Conservation (phyloP, 257 asterid species). For the Forsythia suspensa region DNA sequence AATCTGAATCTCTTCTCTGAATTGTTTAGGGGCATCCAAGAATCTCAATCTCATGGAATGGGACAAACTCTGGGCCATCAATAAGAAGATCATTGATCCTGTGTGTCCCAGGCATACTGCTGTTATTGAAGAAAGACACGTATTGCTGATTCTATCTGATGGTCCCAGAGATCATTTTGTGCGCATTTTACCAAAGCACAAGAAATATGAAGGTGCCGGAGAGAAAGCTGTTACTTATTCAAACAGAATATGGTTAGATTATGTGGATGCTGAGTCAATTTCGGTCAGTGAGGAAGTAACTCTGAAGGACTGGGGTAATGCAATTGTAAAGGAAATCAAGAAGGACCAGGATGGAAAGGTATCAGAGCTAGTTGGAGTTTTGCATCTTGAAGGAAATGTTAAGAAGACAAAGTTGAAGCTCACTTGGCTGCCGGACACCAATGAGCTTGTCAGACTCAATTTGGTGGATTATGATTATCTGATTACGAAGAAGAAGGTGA, state of each 20-base stretch:
- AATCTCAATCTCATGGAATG: slow-evolving; percentile 98
- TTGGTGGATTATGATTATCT: slow-evolving; percentile 82
- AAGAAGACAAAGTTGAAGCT: slow-evolving; percentile 95
- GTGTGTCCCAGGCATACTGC: slow-evolving; percentile 97
- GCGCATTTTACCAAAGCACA: slow-evolving; percentile 74
- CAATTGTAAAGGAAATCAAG: slow-evolving; percentile 72
- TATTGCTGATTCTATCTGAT: slow-evolving; percentile 58
- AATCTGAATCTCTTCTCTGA: slow-evolving; percentile 16
- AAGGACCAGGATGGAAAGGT: slow-evolving; percentile 72
- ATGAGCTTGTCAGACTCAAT: slow-evolving; percentile 65
- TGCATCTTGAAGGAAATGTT: slow-evolving; percentile 87
- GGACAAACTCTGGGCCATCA: slow-evolving; percentile 98
- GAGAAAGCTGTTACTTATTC: slow-evolving; percentile 74
- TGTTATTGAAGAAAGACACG: slow-evolving; percentile 61
- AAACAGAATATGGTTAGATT: slow-evolving; percentile 77
- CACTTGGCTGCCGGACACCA: slow-evolving; percentile 78
- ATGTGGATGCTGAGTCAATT: slow-evolving; percentile 79
- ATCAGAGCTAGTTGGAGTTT: slow-evolving; percentile 67
- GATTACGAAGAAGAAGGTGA: slow-evolving; percentile 92
- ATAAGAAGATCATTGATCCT: slow-evolving; percentile 90
- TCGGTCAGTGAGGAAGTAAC: slow-evolving; percentile 82
- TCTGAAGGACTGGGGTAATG: slow-evolving; percentile 95
- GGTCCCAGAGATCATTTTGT: slow-evolving; percentile 77
- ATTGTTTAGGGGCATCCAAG: slow-evolving; percentile 86
- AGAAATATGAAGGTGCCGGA: slow-evolving; percentile 92